Evolutionary conservation across 306 rosid genomes (phyloP).

Genomic region (Rosa chinensis): DNA sequence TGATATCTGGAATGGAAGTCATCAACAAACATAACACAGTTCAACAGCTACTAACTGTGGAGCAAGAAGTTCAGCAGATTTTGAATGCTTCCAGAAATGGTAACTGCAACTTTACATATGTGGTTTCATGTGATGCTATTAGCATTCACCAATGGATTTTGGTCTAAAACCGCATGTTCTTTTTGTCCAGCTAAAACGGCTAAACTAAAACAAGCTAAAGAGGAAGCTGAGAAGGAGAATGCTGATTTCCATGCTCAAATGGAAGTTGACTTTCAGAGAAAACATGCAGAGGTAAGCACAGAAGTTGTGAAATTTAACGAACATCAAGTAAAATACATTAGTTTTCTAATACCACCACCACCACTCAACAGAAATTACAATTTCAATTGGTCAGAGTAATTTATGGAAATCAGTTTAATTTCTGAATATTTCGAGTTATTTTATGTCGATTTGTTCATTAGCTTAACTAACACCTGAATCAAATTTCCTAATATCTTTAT

Average conservation of each 20-base stretch:
- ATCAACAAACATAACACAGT: constrained; percentile 1
- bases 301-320: background rate
- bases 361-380: background rate
- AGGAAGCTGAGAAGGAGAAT: constrained; percentile 9
- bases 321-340: background rate
- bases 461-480: too few relatives aligned
- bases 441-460: background rate
- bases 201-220: constrained; percentile 5
- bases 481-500: background rate
- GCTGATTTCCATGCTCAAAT: constrained; percentile 5
- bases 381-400: background rate
- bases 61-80: constrained; percentile 17
- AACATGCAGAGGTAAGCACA: constrained; percentile 18
- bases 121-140: background rate
- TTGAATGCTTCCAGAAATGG: constrained; percentile 20
- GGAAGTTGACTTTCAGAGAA: constrained; percentile 10
- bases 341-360: background rate
- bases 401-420: background rate
- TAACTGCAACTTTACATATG: background rate
- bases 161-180: background rate
- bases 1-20: background rate
- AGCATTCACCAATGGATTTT: background rate
- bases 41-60: background rate
- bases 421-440: background rate
- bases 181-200: background rate